Evolutionary conservation across 129 eudicot genomes (phyloP).

Genomic region (Flaveria linearis): DNA sequence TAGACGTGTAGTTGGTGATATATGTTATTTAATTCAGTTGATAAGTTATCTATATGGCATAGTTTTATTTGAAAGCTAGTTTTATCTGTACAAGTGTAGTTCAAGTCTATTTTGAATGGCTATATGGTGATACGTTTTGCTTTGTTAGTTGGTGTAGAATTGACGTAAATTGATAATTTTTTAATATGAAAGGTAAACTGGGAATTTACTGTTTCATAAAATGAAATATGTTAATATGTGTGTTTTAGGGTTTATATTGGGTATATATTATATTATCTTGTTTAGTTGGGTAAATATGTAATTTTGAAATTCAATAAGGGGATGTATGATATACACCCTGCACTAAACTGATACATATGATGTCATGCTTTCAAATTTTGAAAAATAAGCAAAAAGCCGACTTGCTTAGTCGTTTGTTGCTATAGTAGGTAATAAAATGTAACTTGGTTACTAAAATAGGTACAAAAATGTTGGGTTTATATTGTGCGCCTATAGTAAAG

Average conservation of each 20-base stretch:
- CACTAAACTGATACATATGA: background rate
- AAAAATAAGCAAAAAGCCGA: background rate
- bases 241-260: background rate
- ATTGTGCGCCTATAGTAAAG: background rate
- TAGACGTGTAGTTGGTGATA: background rate
- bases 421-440: background rate
- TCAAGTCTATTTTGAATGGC: background rate
- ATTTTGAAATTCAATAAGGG: background rate
- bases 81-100: background rate
- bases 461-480: background rate
- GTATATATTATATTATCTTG: background rate
- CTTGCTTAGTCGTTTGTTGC: background rate
- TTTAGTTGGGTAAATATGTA: background rate
- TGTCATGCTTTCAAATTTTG: background rate
- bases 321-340: background rate
- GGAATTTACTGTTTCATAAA: background rate
- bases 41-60: background rate
- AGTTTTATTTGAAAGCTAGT: background rate
- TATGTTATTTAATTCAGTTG: background rate
- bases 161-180: background rate
- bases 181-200: background rate
- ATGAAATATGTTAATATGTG: background rate
- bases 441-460: too few relatives aligned
- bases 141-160: background rate
- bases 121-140: background rate